phyloP scores from a whole-genome alignment of 768 basidiomycete genomes.

The Chalciporus piperatus region DNA sequence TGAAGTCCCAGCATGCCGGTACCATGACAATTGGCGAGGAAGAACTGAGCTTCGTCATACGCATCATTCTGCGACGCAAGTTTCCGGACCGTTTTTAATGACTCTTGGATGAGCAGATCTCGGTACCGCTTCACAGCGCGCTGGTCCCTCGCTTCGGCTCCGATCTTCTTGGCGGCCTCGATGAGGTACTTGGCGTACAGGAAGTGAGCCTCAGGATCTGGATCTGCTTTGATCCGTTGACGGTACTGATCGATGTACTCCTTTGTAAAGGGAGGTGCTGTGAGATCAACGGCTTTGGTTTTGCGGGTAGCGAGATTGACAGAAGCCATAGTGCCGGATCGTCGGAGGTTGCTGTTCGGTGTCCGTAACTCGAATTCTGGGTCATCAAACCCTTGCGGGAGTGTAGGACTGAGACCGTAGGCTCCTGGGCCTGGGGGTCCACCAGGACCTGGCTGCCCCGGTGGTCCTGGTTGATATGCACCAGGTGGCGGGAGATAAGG shows the following conservation, averaged over 20 bases:
- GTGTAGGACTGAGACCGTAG: slow-evolving; percentile 24
- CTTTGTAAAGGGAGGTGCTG: slow-evolving; percentile 86
- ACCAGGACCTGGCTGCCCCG: slow-evolving; percentile 17
- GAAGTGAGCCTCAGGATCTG: slow-evolving; percentile 97
- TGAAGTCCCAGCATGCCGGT: slow-evolving; percentile 94
- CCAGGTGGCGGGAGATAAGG: slow-evolving; percentile 31
- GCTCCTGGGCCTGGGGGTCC: slow-evolving; percentile 11
- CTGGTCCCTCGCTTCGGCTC: slow-evolving; percentile 68
- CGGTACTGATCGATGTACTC: slow-evolving; percentile 98
- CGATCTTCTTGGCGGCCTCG: slow-evolving; percentile 93
- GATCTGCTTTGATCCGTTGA: slow-evolving; percentile 93
- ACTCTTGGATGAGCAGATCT: slow-evolving; percentile 82
- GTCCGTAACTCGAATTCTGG: slow-evolving; percentile 55
- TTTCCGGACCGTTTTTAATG: slow-evolving; percentile 88
- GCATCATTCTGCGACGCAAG: slow-evolving; percentile 90
- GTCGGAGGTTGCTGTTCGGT: slow-evolving; percentile 44
- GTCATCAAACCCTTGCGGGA: slow-evolving; percentile 33
- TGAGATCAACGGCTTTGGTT: slow-evolving; percentile 80
- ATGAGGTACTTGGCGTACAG: slow-evolving; percentile 98
- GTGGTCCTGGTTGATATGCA: slow-evolving; percentile 23
- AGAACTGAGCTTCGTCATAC: slow-evolving; percentile 97
- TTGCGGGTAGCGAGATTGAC: slow-evolving; percentile 58
- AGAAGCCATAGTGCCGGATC: slow-evolving; percentile 56
- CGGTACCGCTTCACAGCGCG: slow-evolving; percentile 88
- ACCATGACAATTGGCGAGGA: slow-evolving; percentile 95